Evolutionary conservation across 225 moss, liverwort and hornwort genomes (phyloP).

Genomic region (Pleurozium schreberi): DNA sequence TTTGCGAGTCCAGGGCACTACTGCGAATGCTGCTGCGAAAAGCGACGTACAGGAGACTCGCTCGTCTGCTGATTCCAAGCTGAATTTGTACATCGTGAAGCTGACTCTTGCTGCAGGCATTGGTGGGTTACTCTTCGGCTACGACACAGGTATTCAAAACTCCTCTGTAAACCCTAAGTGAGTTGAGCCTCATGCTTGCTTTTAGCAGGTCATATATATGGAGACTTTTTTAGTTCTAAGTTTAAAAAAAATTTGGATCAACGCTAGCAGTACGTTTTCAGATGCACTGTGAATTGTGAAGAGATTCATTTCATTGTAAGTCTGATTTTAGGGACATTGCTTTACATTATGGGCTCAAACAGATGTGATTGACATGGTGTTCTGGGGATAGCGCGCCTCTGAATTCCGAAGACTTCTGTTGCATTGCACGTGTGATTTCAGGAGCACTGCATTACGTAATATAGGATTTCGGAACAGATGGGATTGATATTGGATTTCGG

Average conservation of each 20-base stretch:
- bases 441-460: background rate
- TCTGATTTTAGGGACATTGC: background rate
- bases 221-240: background rate
- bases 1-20: background rate
- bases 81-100: constrained; percentile 63
- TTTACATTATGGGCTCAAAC: background rate
- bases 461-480: no score
- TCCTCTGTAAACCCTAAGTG: background rate
- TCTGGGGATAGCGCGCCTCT: background rate
- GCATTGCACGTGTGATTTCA: background rate
- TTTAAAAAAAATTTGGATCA: background rate
- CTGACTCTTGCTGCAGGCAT: constrained; percentile 75
- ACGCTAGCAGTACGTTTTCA: background rate
- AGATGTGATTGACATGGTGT: background rate
- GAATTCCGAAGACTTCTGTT: no score
- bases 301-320: background rate
- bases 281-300: background rate
- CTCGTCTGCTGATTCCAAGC: constrained; percentile 12
- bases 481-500: background rate
- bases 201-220: background rate
- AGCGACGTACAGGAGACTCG: background rate
- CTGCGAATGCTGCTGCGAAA: background rate
- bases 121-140: constrained; percentile 88
- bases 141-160: constrained; percentile 68
- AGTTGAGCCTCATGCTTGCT: background rate